These are phyloP conservation scores for Pichia inconspicua DNA, from an alignment of 1,139 yeast species.

Conservation along the genomic window DNA sequence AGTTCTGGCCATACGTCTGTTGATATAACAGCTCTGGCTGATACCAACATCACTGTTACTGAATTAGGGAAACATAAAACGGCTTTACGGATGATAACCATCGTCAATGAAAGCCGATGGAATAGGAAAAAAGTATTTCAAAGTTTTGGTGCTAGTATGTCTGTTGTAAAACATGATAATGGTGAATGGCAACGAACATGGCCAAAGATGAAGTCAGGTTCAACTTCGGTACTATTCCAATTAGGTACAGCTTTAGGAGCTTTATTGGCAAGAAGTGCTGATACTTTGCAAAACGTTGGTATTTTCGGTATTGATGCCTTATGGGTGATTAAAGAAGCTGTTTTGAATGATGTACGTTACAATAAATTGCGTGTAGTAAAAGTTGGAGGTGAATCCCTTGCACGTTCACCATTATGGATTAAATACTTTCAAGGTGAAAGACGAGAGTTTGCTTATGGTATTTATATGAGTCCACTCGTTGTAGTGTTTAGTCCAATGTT, in stretches of 20 bases:
- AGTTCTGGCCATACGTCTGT: too few relatives aligned
- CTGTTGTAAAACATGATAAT: neutral
- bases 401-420: constrained; percentile 1
- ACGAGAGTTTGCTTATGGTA: constrained; percentile 1
- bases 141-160: neutral
- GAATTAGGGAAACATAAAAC: neutral
- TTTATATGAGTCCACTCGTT: constrained; percentile 2
- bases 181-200: neutral
- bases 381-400: constrained; percentile 7
- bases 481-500: constrained; percentile 7
- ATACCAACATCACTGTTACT: too few relatives aligned
- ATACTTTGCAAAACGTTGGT: constrained; percentile 6
- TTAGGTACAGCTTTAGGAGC: neutral
- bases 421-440: neutral
- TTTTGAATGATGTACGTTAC: neutral
- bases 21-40: too few relatives aligned
- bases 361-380: constrained; percentile 1
- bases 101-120: constrained; percentile 3
- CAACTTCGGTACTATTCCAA: neutral
- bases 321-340: constrained; percentile 2
- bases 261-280: neutral
- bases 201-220: neutral
- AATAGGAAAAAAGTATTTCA: constrained; percentile 1
- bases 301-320: constrained; percentile 7
- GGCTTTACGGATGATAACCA: constrained; percentile 6